Evolutionary conservation across 2,329 filamentous ascomycete genomes (phyloP).

Genomic region (Tolypocladium sp.): DNA sequence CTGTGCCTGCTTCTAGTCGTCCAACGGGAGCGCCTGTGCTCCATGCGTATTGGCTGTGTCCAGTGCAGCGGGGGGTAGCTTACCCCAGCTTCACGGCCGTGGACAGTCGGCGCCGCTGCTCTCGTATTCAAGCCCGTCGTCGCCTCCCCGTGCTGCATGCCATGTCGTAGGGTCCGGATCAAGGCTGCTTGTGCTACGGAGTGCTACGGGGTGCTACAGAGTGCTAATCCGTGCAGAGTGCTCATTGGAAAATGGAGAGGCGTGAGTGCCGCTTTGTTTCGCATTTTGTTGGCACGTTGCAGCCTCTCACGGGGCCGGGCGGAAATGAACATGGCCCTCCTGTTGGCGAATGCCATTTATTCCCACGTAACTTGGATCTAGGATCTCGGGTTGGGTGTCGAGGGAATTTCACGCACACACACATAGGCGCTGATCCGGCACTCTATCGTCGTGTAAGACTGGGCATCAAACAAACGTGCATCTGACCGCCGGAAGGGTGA

Average conservation of each 20-base stretch:
- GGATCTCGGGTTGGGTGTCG: not conserved
- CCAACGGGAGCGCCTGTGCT: not conserved
- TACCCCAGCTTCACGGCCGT: not conserved
- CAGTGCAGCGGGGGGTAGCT: not conserved
- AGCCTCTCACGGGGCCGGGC: not conserved
- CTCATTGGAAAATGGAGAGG: not conserved
- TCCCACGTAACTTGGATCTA: not conserved
- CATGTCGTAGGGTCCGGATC: not conserved
- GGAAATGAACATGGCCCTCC: not conserved
- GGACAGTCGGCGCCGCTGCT: not conserved
- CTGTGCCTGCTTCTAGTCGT: not conserved
- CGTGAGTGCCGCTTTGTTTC: not conserved
- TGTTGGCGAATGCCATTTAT: not conserved
- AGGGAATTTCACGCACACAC: not conserved
- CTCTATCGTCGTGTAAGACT: not conserved
- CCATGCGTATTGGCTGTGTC: not conserved
- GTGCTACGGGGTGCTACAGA: no score
- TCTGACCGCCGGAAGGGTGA: no score
- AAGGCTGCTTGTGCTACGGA: not conserved
- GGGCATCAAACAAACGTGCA: not conserved
- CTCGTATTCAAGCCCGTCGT: not conserved
- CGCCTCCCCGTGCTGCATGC: not conserved
- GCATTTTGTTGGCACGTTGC: not conserved
- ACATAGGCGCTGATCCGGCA: not conserved
- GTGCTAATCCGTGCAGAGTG: no score